Evolutionary conservation across 345 rosid genomes (phyloP), one percentile per base, ranked within the genome.

Genomic region (Boechera divaricarpa): DNA sequence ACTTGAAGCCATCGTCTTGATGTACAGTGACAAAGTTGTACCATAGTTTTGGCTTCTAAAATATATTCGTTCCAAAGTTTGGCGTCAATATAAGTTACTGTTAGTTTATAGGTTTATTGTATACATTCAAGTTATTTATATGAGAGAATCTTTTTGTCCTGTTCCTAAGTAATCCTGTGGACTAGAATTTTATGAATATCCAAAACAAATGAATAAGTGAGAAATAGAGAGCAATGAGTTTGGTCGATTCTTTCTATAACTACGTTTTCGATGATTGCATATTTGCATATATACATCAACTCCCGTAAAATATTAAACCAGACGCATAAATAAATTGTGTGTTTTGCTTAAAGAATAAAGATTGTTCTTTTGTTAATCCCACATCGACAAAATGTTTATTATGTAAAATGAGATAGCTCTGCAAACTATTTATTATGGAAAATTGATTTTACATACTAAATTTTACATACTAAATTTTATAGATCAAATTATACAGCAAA

Each of bases 1-100:
- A 72, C 77, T 55, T 78, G 74, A 78, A 78, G 77, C 81, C 77
- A 59, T 52, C 77, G 1, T 78, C 74, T n/a, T 78, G 75, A 77
- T 63, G 10, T 41, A 32, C 24, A 39, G 42, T 54, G 51, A 4
- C 61, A 58, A 58, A 44, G 66, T 58, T 70, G 74, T 70, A 70
- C 33, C 56, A 45, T 69, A 60, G 9, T 59, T n/a, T 33, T 56
- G 18, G 24, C 33, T 58, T 58, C 7, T 33, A 33, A 16, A 33
- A 58, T 41, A n/a, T 33, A 4, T 33, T 58, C 63, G n/a, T 7
- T 33, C 8, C 3, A 35, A n/a, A 58, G 62, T 57, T 57, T 56
- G 18, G 21, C 5, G 10, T 29, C 1, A 3, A 38, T 0, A 10
- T 4, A 56, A 56, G 41, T 56, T 56, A 31, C 11, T n/a, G 11